Conservation (phyloP, 2,329 filamentous ascomycete species). For the Falciphora oryzae region DNA sequence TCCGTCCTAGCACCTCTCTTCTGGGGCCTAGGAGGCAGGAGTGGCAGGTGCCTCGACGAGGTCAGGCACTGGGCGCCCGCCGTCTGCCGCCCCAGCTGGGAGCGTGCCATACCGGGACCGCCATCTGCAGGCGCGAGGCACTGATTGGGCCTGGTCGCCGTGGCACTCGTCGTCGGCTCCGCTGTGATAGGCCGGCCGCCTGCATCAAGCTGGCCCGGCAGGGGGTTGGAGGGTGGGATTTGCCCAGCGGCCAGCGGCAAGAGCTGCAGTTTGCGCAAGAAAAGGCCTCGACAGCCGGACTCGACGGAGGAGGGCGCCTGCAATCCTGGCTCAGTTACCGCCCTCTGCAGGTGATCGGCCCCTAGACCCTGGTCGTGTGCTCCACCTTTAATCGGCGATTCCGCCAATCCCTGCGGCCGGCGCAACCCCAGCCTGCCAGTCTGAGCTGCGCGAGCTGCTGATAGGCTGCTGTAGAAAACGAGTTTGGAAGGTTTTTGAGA, state of each 20-base stretch:
- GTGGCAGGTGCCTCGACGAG: neutral
- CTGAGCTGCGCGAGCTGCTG: neutral
- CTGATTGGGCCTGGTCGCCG: slow-evolving; percentile 2
- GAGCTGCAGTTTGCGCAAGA: slow-evolving; percentile 3
- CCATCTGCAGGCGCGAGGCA: slow-evolving; percentile 3
- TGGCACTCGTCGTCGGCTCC: neutral
- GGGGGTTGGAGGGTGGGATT: neutral
- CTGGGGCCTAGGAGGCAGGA: neutral
- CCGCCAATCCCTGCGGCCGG: slow-evolving; percentile 6
- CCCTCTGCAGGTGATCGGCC: slow-evolving; percentile 9
- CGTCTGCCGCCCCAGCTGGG: neutral
- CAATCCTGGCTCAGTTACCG: neutral
- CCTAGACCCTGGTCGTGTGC: neutral
- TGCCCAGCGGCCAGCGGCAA: neutral
- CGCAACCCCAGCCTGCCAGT: slow-evolving; percentile 6
- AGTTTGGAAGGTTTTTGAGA: neutral
- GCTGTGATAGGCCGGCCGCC: neutral
- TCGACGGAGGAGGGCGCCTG: neutral
- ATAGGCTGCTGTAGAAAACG: slow-evolving; percentile 8
- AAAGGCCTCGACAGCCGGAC: neutral
- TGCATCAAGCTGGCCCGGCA: neutral
- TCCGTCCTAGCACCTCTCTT: neutral
- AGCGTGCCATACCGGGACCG: slow-evolving; percentile 2
- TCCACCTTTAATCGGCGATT: neutral
- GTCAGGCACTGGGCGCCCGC: too few species aligned